A percentile compares a stretch with the other conserved stretches of the same genome.
phyloP scores from a whole-genome alignment of 768 basidiomycete species.

The Chiua virens region DNA sequence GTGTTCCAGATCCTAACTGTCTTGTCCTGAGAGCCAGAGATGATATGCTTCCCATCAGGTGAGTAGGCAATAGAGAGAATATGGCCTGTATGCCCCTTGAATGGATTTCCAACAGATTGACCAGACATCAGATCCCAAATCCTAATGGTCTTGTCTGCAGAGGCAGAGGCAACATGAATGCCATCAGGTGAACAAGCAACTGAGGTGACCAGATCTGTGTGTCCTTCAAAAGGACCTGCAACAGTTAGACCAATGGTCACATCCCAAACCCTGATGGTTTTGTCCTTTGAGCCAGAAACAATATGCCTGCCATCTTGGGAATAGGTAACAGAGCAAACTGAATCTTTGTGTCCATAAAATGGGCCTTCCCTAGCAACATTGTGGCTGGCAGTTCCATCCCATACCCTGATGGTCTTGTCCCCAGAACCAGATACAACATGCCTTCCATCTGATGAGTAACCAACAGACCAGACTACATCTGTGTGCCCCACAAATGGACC shows the following conservation, averaged over 20 bases:
- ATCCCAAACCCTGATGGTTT: not conserved
- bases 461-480: not conserved
- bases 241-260: not conserved
- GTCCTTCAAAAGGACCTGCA: not conserved
- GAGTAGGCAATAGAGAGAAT: not conserved
- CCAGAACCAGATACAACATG: not conserved
- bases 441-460: not conserved
- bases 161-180: not conserved
- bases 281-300: not conserved
- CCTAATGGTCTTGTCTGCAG: not conserved
- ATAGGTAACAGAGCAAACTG: not conserved
- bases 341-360: not conserved
- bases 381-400: not conserved
- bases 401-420: not conserved
- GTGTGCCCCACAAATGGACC: not conserved
- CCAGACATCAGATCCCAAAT: not conserved
- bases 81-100: not conserved
- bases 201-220: not conserved
- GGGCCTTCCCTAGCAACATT: not conserved
- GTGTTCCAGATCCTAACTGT: not conserved
- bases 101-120: not conserved
- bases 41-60: not conserved
- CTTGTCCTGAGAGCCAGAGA: not conserved
- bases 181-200: slow-evolving; percentile 1
- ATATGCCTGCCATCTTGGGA: not conserved